Evolutionary conservation across 305 asterid species (phyloP), one percentile per base, ranked within the genome.

Genomic region (Fraxinus sp.): DNA sequence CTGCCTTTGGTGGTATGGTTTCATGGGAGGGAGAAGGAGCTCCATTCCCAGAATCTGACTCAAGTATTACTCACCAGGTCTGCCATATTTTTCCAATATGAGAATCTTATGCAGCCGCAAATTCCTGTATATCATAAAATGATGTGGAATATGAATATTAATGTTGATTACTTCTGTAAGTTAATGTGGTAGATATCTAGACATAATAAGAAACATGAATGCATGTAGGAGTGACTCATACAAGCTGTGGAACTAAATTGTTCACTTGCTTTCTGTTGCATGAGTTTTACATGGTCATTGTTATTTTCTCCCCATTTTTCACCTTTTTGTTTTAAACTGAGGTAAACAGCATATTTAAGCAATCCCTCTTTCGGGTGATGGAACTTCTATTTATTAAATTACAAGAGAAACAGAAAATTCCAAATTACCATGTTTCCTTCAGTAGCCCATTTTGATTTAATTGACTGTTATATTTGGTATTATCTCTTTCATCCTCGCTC

Each of bases 11-110:
- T 83, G 99, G 99, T 87, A 83, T 83, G 8, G 98, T 96, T 82
- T 94, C 99, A 64, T 96, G 99, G 99, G 99, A 93, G 83, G 99
- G 99, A 74, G 94, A 90, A 89, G 98, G 97, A 74, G 98, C 97
- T 72, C 99, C 99, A 8, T 91, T 91, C 81, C 84, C 84, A 16
- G 98, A 94, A 87, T 88, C 98, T 78, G 98, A 94, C 81, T 89
- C 88, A 82, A 92, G 92, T 86, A 96, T 94, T 83, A 91, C 97
- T 59, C 92, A 96, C 90, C 98, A 96, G 97, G 99, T 96, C 22
- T 85, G 84, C 79, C 30, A 78, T 68, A 5, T 11, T 78, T 44
- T 32, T 71, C 46, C 68, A 49, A 22, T 73, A 49, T 68, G 30
- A 59, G 55, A 71, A 37, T 77, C 70, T 44, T 68, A 26, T 72